These are phyloP conservation scores for Nicotiana sylvestris DNA, from an alignment of 257 asterid genomes.

Conservation along the genomic window DNA sequence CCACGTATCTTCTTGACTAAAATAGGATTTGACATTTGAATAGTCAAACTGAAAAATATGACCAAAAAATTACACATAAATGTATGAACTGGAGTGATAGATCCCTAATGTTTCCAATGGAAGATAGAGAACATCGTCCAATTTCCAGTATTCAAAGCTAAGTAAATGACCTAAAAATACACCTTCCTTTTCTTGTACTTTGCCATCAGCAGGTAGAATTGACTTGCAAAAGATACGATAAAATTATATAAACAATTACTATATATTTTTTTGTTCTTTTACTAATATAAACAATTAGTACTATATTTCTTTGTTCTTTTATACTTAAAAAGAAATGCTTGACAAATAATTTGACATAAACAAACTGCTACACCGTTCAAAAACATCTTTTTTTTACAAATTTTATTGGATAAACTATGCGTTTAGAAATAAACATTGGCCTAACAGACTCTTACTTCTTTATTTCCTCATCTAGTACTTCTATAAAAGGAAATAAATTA, in stretches of 20 bases:
- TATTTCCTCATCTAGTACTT: background rate
- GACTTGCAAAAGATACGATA: background rate
- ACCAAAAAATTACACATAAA: background rate
- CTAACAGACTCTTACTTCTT: background rate
- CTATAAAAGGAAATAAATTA: background rate
- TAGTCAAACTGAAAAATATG: background rate
- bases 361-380: too few species aligned
- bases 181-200: background rate
- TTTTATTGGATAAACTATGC: too few species aligned
- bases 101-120: conserved; percentile 5
- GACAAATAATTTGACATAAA: too few species aligned
- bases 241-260: too few species aligned
- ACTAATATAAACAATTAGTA: too few species aligned
- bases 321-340: too few species aligned
- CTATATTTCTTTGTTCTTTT: too few species aligned
- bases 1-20: background rate
- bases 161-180: too few species aligned
- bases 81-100: background rate
- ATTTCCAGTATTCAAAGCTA: too few species aligned
- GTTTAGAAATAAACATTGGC: too few species aligned
- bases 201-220: background rate
- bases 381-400: too few species aligned
- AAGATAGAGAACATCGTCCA: background rate
- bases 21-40: conserved; percentile 3
- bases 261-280: too few species aligned